These are phyloP conservation scores for Leptodermis oblonga DNA, from an alignment of 257 asterid species.

Conservation along the genomic window DNA sequence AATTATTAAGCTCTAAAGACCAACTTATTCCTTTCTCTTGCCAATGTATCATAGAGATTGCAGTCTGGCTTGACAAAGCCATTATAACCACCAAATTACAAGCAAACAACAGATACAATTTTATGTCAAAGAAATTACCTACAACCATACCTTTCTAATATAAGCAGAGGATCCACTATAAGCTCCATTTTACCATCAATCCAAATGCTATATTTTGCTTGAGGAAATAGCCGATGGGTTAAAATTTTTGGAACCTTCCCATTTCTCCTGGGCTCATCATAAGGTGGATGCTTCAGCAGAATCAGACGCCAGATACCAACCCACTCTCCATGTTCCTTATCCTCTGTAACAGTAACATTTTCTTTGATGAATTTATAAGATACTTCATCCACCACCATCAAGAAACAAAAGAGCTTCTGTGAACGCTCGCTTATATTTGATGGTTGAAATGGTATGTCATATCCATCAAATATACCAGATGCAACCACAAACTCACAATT, in stretches of 20 bases:
- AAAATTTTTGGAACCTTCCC: constrained; percentile 98
- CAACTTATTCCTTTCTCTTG: neutral
- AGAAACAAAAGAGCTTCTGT: constrained; percentile 69
- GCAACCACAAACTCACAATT: constrained; percentile 88
- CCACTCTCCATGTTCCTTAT: constrained; percentile 70
- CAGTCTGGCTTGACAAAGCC: neutral
- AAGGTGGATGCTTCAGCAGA: constrained; percentile 79
- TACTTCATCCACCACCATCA: constrained; percentile 91
- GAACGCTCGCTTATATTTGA: constrained; percentile 75
- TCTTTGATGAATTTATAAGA: constrained; percentile 68
- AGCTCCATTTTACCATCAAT: constrained; percentile 99
- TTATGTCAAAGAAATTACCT: too few relatives aligned
- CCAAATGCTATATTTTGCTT: constrained; percentile 95
- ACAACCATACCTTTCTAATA: constrained; percentile 31
- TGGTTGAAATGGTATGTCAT: constrained; percentile 88
- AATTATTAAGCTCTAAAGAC: neutral
- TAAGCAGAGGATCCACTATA: constrained; percentile 85
- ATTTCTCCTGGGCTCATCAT: constrained; percentile 95
- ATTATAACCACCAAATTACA: neutral
- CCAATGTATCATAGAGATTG: neutral
- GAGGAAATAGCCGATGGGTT: constrained; percentile 90
- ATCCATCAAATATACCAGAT: constrained; percentile 93
- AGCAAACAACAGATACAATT: neutral
- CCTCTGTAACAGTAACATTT: constrained; percentile 65
- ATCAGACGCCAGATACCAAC: constrained; percentile 93